A percentile compares a stretch with the other conserved stretches of the same genome.
These are phyloP conservation scores for Leccinum subrobustum DNA, from an alignment of 1,284 basidiomycete genomes.

Conservation along the genomic window DNA sequence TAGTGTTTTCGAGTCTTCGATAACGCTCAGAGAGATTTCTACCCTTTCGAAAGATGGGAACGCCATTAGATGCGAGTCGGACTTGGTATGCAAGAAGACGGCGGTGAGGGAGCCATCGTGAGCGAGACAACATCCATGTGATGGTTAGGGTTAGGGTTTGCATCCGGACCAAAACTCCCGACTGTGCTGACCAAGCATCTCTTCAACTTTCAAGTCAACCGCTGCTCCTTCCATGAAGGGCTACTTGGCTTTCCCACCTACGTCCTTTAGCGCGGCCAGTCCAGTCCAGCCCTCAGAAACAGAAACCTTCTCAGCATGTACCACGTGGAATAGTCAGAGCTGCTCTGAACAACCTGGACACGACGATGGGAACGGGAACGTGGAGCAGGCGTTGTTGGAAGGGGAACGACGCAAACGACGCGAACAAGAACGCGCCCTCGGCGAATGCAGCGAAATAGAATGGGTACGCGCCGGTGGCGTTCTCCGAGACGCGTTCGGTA, in stretches of 20 bases:
- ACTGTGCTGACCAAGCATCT: not conserved
- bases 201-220: not conserved
- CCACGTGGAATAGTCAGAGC: conserved; percentile 3
- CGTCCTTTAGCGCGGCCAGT: not conserved
- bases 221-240: conserved; percentile 20
- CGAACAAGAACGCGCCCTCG: conserved; percentile 33
- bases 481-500: conserved; percentile 49
- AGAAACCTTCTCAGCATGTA: not conserved
- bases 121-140: conserved; percentile 18
- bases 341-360: not conserved
- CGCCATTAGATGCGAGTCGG: conserved; percentile 11
- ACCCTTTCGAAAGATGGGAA: conserved; percentile 31
- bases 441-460: conserved; percentile 47
- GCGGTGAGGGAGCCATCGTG: conserved; percentile 7
- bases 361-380: not conserved
- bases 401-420: conserved; percentile 22
- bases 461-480: conserved; percentile 60
- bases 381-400: conserved; percentile 7
- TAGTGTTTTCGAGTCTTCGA: conserved; percentile 50
- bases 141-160: not conserved
- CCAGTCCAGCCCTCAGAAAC: not conserved
- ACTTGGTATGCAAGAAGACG: not conserved
- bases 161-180: not conserved
- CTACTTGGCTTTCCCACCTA: conserved; percentile 28
- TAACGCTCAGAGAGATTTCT: conserved; percentile 55